phyloP scores from a whole-genome alignment of 1,139 yeast genomes.

The Geotrichum histeridarum region DNA sequence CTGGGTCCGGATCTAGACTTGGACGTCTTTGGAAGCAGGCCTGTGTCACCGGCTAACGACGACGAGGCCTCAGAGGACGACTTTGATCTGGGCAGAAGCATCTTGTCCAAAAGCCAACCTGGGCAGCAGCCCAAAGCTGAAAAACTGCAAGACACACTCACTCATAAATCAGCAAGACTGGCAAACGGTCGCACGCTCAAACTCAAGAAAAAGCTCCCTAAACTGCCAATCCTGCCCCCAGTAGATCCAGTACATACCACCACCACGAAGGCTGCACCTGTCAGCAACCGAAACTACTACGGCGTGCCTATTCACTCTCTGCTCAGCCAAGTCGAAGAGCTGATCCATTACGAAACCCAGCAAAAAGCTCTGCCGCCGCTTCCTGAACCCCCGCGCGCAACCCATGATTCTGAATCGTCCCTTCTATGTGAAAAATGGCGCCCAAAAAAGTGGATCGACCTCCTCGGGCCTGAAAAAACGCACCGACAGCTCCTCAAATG shows the following conservation, averaged over 20 bases:
- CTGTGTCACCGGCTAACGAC: too few relatives aligned
- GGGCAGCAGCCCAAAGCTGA: not conserved
- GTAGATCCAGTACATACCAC: not conserved
- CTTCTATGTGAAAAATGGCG: constrained; percentile 62
- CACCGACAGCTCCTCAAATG: constrained; percentile 70
- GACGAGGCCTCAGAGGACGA: constrained; percentile 4
- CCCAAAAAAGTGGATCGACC: constrained; percentile 67
- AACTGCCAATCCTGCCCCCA: not conserved
- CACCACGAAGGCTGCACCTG: not conserved
- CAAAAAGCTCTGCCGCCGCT: not conserved
- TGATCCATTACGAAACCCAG: constrained; percentile 1
- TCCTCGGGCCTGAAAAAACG: constrained; percentile 73
- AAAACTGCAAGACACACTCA: not conserved
- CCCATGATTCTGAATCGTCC: not conserved
- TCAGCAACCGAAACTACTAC: constrained; percentile 24
- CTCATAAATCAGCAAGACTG: constrained; percentile 10
- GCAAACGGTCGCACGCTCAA: constrained; percentile 16
- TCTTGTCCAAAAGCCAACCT: constrained; percentile 5
- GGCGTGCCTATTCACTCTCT: constrained; percentile 34
- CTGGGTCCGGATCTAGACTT: too few relatives aligned
- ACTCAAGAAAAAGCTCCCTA: constrained; percentile 13
- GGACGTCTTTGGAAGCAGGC: too few relatives aligned
- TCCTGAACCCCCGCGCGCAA: not conserved
- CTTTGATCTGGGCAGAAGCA: constrained; percentile 9
- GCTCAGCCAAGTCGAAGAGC: constrained; percentile 21